Percentiles rank a stretch among this genome's conserved stretches.
Conservation (phyloP, 2,329 filamentous ascomycete genomes). For the Colletotrichum gigasporum region DNA sequence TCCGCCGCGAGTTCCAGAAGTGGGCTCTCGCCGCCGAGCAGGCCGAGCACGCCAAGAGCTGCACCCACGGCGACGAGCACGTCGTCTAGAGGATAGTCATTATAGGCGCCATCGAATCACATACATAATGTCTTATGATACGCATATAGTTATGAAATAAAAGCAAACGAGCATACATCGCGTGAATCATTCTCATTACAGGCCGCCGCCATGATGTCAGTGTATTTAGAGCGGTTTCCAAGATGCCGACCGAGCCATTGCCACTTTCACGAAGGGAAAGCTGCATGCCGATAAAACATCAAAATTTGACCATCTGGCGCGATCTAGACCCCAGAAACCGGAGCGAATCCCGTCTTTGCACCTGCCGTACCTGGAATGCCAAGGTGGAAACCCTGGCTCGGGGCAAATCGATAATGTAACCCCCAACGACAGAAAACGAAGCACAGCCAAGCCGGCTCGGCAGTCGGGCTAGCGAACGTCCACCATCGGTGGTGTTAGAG, state of each 20-base stretch:
- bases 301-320: background rate
- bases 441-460: too few relatives aligned
- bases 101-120: too few relatives aligned
- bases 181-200: too few relatives aligned
- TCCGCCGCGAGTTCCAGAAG: constrained; percentile 33
- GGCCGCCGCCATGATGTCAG: too few relatives aligned
- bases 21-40: constrained; percentile 32
- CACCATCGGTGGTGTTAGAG: too few relatives aligned
- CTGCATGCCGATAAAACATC: too few relatives aligned
- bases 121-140: background rate
- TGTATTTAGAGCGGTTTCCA: too few relatives aligned
- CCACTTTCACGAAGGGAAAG: background rate
- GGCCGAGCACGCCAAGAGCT: constrained; percentile 29
- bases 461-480: too few relatives aligned
- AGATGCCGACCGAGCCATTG: too few relatives aligned
- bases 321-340: background rate
- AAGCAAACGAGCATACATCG: background rate
- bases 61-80: constrained; percentile 24
- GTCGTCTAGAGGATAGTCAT: background rate
- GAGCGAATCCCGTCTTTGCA: background rate
- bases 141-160: background rate
- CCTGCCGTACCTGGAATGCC: background rate
- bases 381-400: background rate
- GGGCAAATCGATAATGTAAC: background rate
- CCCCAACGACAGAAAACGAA: too few relatives aligned